A percentile compares a stretch with the other conserved stretches of the same genome.
These are phyloP conservation scores for Diaporthe sp. DNA, from an alignment of 2,329 filamentous ascomycete genomes.

Conservation along the genomic window DNA sequence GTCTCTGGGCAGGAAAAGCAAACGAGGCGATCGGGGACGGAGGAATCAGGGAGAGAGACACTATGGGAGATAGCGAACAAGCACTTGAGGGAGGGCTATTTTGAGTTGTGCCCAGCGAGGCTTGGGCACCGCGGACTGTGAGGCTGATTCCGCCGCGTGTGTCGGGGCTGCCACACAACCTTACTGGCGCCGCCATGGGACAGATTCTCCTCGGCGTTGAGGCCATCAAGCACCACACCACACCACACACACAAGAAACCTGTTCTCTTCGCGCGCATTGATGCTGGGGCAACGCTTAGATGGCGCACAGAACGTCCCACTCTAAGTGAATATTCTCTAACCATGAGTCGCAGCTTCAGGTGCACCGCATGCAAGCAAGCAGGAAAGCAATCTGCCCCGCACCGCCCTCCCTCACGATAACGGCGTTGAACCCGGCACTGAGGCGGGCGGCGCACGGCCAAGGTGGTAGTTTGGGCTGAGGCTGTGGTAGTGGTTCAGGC, in stretches of 20 bases:
- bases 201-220: not conserved
- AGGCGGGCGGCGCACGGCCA: constrained; percentile 1
- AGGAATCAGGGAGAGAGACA: not conserved
- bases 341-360: not conserved
- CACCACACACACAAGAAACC: not conserved
- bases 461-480: constrained; percentile 25
- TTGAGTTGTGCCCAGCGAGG: constrained; percentile 19
- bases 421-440: not conserved
- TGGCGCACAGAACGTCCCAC: constrained; percentile 6
- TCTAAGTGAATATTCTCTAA: not conserved
- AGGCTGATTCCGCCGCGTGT: constrained; percentile 1
- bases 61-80: not conserved
- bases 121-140: not conserved
- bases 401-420: not conserved
- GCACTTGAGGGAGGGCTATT: not conserved
- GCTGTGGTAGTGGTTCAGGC: not conserved
- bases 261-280: constrained; percentile 8
- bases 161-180: not conserved
- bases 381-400: not conserved
- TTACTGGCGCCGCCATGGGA: not conserved
- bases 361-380: not conserved
- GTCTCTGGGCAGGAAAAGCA: no score
- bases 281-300: not conserved
- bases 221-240: not conserved
- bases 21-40: no score